A percentile compares a stretch with the other conserved stretches of the same genome.
phyloP scores from a whole-genome alignment of 2,329 filamentous ascomycete species.

The Colletotrichum filicis region DNA sequence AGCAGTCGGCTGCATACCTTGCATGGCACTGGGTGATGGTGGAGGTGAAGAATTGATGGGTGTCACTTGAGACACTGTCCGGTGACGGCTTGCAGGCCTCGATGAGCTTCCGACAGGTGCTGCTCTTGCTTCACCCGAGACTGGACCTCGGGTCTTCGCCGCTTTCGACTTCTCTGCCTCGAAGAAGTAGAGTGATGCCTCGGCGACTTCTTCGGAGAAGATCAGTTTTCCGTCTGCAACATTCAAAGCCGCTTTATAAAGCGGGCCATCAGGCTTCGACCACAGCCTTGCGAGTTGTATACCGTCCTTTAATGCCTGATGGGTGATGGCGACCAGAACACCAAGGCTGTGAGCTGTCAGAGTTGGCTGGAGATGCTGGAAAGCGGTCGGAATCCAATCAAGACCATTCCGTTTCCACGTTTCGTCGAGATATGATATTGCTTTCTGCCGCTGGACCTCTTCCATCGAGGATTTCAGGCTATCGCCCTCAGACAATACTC shows the following conservation, averaged over 20 bases:
- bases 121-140: not conserved
- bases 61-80: not conserved
- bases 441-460: not conserved
- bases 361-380: slow-evolving; percentile 6
- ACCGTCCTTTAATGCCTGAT: slow-evolving; percentile 9
- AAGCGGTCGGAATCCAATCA: slow-evolving; percentile 24
- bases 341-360: slow-evolving; percentile 17
- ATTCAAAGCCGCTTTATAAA: slow-evolving; percentile 1
- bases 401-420: slow-evolving; percentile 2
- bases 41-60: not conserved
- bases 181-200: slow-evolving; percentile 7
- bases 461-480: not conserved
- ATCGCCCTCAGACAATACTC: not conserved
- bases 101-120: not conserved
- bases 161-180: not conserved
- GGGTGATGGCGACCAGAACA: slow-evolving; percentile 5
- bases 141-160: not conserved
- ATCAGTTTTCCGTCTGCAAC: slow-evolving; percentile 5
- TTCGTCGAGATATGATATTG: slow-evolving; percentile 5
- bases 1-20: not conserved
- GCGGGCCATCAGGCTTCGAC: slow-evolving; percentile 20
- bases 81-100: not conserved
- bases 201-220: slow-evolving; percentile 15
- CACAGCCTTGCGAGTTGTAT: slow-evolving; percentile 20
- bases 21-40: not conserved